phyloP scores from a whole-genome alignment of 805 yeast genomes.

The Barnettozyma populi region DNA sequence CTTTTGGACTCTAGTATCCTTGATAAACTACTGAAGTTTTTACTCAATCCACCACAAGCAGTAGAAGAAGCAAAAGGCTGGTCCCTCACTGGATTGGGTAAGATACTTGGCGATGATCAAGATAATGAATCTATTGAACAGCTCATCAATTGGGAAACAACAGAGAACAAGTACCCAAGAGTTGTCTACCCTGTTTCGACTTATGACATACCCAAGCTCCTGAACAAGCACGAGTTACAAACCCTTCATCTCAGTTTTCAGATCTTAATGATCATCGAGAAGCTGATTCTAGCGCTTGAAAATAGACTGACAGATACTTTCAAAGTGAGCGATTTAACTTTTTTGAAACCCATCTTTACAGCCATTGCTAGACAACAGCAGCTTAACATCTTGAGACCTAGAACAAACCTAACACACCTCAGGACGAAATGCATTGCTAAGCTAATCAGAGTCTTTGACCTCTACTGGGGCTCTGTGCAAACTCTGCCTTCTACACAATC shows the following conservation, averaged over 20 bases:
- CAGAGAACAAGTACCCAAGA: constrained; percentile 9
- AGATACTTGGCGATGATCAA: constrained; percentile 46
- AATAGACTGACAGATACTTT: constrained; percentile 19
- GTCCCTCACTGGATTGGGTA: constrained; percentile 48
- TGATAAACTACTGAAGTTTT: constrained; percentile 30
- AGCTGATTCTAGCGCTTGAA: constrained; percentile 23
- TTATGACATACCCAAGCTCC: constrained; percentile 14
- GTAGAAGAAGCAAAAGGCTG: constrained; percentile 26
- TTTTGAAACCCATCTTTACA: constrained; percentile 19
- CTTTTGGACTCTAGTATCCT: constrained; percentile 15
- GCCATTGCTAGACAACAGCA: constrained; percentile 30
- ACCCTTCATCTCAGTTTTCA: constrained; percentile 37
- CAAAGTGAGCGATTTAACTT: constrained; percentile 17
- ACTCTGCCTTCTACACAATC: neutral
- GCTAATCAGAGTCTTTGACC: constrained; percentile 15
- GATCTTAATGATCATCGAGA: constrained; percentile 46
- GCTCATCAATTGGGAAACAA: constrained; percentile 31
- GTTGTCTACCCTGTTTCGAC: constrained; percentile 14
- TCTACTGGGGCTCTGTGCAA: constrained; percentile 22
- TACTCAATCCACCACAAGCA: constrained; percentile 25
- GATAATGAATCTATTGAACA: constrained; percentile 27
- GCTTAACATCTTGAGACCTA: constrained; percentile 22
- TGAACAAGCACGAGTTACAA: constrained; percentile 39
- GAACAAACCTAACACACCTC: constrained; percentile 20
- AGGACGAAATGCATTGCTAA: constrained; percentile 19